These are phyloP conservation scores for Dryas drummondii DNA, from an alignment of 306 rosid genomes.

Conservation along the genomic window DNA sequence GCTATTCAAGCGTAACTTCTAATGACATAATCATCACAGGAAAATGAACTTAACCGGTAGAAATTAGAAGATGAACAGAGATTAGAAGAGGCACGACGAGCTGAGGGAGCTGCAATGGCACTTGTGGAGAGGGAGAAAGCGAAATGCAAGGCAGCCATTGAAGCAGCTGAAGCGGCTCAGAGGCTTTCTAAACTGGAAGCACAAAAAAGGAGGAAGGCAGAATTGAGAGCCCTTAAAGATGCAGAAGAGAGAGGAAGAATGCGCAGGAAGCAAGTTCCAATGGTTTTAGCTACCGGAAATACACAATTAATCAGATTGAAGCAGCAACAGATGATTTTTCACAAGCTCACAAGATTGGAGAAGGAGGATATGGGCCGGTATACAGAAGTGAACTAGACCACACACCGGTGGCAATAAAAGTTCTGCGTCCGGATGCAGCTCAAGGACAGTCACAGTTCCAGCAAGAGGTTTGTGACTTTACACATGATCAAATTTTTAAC, in stretches of 20 bases:
- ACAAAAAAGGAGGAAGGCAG: not conserved
- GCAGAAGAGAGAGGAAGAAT: not conserved
- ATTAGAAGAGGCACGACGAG: not conserved
- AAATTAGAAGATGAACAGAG: conserved; percentile 7
- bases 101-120: conserved; percentile 9
- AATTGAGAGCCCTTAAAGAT: not conserved
- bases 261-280: not conserved
- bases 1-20: not conserved
- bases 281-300: not conserved
- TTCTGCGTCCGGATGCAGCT: conserved; percentile 10
- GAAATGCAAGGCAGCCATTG: conserved; percentile 3
- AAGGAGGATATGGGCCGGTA: conserved; percentile 5
- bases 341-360: not conserved
- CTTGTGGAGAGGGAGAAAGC: not conserved
- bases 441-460: conserved; percentile 5
- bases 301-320: conserved; percentile 2
- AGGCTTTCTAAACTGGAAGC: conserved; percentile 12
- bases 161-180: not conserved
- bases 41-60: not conserved
- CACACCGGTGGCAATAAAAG: conserved; percentile 4
- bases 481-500: not conserved
- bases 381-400: conserved; percentile 10
- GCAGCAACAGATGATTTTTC: not conserved
- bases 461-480: not conserved
- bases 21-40: conserved; percentile 1